Percentiles rank a stretch among this genome's conserved stretches.
These are phyloP conservation scores for Aureobasidium sp. DNA, from an alignment of 2,329 filamentous ascomycete species.

Conservation along the genomic window DNA sequence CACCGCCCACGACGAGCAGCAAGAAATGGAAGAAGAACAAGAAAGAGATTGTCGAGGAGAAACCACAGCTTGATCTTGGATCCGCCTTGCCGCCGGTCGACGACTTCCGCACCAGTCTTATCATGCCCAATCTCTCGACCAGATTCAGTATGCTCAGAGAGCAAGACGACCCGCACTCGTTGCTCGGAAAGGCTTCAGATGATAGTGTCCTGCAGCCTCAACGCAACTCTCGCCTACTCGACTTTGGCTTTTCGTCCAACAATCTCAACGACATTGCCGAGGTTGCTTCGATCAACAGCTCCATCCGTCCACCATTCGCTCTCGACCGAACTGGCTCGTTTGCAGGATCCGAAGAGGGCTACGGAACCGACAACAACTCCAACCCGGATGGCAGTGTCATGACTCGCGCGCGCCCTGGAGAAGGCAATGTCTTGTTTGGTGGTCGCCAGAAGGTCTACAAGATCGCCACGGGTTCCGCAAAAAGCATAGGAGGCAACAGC, in stretches of 20 bases:
- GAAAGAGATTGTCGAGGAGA: conserved; percentile 42
- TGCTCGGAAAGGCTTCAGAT: conserved; percentile 88
- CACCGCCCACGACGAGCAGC: conserved; percentile 16
- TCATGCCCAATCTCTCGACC: conserved; percentile 91
- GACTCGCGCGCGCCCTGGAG: conserved; percentile 68
- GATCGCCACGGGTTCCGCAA: conserved; percentile 50
- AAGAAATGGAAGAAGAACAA: conserved; percentile 43
- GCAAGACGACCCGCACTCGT: conserved; percentile 82
- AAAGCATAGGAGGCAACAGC: conserved; percentile 31
- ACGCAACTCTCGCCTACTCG: conserved; percentile 65
- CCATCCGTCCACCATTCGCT: conserved; percentile 50
- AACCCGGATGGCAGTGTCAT: conserved; percentile 62
- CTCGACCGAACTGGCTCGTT: conserved; percentile 54
- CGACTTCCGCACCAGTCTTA: conserved; percentile 87
- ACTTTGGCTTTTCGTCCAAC: conserved; percentile 52
- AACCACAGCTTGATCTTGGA: conserved; percentile 62
- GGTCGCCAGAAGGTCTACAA: conserved; percentile 94
- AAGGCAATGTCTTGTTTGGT: conserved; percentile 90
- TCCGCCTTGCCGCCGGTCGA: conserved; percentile 70
- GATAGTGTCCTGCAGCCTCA: conserved; percentile 84
- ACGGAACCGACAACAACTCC: conserved; percentile 57
- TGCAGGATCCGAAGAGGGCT: conserved; percentile 50
- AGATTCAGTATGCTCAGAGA: conserved; percentile 95
- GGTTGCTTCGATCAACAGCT: conserved; percentile 67
- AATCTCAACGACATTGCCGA: conserved; percentile 80